Conservation (phyloP, 306 rosid species). For the Dalbergia cochinchinensis region DNA sequence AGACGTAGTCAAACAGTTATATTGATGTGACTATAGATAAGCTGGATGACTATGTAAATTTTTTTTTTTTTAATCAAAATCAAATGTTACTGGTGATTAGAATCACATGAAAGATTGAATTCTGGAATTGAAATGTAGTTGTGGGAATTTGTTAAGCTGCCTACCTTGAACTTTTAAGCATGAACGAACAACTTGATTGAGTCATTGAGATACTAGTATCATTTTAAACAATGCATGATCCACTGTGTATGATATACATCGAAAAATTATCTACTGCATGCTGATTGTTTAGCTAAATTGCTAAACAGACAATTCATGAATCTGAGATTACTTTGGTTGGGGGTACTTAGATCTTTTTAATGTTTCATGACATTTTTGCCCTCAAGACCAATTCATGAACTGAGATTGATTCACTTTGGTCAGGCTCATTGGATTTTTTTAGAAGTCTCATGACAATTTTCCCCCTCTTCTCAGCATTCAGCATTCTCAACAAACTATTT, state of each 20-base stretch:
- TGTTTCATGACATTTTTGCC: too few relatives aligned
- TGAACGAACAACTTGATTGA: neutral
- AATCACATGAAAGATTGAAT: neutral
- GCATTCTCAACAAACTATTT: neutral
- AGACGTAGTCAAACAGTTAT: neutral
- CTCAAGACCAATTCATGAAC: neutral
- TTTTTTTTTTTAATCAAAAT: neutral
- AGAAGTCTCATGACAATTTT: neutral
- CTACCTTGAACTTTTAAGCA: too few relatives aligned
- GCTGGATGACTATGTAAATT: neutral
- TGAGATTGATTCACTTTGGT: neutral
- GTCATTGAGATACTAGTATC: neutral
- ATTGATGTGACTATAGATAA: neutral
- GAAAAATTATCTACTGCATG: neutral
- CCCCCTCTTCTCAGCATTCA: constrained; percentile 2
- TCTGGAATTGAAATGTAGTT: neutral
- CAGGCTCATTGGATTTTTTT: too few relatives aligned
- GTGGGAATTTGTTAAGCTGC: constrained; percentile 1
- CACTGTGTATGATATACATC: neutral
- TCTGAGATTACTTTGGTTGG: too few relatives aligned
- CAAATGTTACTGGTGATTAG: neutral
- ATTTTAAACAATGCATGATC: neutral
- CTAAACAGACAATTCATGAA: too few relatives aligned
- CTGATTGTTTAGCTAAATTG: neutral
- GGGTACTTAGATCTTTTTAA: too few relatives aligned